Conservation (phyloP, 1,139 yeast species). For the Candida gigantensis region DNA sequence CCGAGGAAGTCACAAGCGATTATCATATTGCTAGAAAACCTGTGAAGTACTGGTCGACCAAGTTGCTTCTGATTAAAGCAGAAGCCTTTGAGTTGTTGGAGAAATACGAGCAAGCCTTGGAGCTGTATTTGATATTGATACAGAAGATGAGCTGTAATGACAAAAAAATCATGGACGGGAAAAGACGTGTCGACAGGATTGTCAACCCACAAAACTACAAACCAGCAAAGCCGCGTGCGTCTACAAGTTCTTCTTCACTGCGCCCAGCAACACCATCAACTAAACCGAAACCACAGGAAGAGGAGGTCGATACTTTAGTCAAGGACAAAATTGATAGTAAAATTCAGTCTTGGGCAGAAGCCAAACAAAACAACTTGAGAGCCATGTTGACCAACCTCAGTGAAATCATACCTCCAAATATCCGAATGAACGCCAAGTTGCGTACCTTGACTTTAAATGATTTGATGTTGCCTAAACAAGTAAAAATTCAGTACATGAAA, state of each 20-base stretch:
- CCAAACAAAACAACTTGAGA: conserved; percentile 78
- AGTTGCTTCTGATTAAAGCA: conserved; percentile 69
- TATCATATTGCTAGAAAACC: conserved; percentile 50
- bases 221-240: conserved; percentile 15
- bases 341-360: conserved; percentile 57
- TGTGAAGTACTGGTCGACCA: conserved; percentile 71
- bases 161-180: conserved; percentile 73
- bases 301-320: conserved; percentile 21
- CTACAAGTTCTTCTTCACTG: conserved; percentile 7
- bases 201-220: conserved; percentile 48
- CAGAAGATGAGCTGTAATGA: conserved; percentile 63
- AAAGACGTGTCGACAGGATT: conserved; percentile 70
- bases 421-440: conserved; percentile 43
- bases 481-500: conserved; percentile 83
- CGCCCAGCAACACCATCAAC: conserved; percentile 13
- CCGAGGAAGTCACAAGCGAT: conserved; percentile 25
- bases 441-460: conserved; percentile 54
- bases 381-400: conserved; percentile 71
- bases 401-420: conserved; percentile 57
- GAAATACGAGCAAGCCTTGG: conserved; percentile 61
- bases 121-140: conserved; percentile 60
- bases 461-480: conserved; percentile 86
- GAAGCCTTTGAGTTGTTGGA: conserved; percentile 84
- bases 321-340: conserved; percentile 15
- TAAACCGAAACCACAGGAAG: conserved; percentile 38